These are phyloP conservation scores for Calocera cornea DNA, from an alignment of 768 basidiomycete genomes.

Conservation along the genomic window DNA sequence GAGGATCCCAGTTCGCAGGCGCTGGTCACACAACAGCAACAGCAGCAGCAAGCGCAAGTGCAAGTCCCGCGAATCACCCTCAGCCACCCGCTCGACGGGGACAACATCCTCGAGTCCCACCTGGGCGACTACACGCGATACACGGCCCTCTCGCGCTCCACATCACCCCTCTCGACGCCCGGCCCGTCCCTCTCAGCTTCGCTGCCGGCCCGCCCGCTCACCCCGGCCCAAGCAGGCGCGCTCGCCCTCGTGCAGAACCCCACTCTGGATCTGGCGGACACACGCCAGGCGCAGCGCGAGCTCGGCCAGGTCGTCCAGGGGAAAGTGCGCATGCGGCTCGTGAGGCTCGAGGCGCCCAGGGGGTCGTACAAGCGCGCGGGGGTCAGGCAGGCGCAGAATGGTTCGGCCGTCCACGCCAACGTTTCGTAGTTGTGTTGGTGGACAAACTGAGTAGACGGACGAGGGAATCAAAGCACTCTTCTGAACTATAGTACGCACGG, in stretches of 20 bases:
- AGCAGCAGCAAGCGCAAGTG: not conserved
- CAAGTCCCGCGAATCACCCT: not conserved
- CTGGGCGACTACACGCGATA: not conserved
- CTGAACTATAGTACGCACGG: no score
- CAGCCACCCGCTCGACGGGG: not conserved
- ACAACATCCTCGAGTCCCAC: not conserved
- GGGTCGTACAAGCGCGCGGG: not conserved
- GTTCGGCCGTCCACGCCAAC: no score
- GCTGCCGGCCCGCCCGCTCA: not conserved
- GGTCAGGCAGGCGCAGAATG: not conserved
- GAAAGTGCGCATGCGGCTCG: not conserved
- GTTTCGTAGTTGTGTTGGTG: no score
- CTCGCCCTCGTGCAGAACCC: not conserved
- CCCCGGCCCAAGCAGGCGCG: not conserved
- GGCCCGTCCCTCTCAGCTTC: not conserved
- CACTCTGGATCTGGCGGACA: not conserved
- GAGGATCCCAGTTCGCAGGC: no score
- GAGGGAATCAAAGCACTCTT: no score
- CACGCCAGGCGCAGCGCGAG: not conserved
- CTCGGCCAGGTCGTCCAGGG: not conserved
- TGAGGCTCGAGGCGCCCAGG: not conserved
- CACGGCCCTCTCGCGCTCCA: not conserved
- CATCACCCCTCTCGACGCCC: not conserved
- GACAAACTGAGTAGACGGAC: no score
- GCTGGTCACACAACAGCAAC: not conserved